Evolutionary conservation across 1,139 yeast genomes (phyloP).

Genomic region (Suhomyces bribrorum): DNA sequence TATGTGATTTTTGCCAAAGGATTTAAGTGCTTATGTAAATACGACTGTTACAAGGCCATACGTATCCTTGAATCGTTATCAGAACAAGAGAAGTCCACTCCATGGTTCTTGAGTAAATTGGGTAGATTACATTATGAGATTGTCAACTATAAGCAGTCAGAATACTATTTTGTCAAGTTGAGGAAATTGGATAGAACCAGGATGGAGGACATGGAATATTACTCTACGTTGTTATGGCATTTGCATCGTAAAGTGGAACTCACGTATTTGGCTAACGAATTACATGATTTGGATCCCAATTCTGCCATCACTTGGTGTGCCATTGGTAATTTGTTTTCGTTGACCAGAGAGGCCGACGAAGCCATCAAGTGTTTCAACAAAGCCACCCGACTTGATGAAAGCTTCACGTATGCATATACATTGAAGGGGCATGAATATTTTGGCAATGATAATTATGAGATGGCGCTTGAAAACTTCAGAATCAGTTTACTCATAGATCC

Average conservation of each 20-base stretch:
- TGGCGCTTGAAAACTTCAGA: slow-evolving; percentile 83
- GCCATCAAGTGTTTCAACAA: slow-evolving; percentile 86
- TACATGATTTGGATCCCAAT: slow-evolving; percentile 63
- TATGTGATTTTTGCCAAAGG: slow-evolving; percentile 68
- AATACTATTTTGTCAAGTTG: slow-evolving; percentile 59
- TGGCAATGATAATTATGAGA: slow-evolving; percentile 86
- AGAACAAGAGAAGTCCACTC: slow-evolving; percentile 65
- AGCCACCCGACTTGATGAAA: slow-evolving; percentile 70
- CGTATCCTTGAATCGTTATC: slow-evolving; percentile 65
- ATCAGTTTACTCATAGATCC: slow-evolving; percentile 74
- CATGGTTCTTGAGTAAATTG: slow-evolving; percentile 81
- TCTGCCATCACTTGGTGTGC: slow-evolving; percentile 91
- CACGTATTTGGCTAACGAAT: slow-evolving; percentile 78
- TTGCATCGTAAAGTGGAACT: slow-evolving; percentile 79
- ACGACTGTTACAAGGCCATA: slow-evolving; percentile 81
- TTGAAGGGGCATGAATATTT: slow-evolving; percentile 92
- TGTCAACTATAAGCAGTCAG: slow-evolving; percentile 80
- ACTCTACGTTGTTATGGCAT: slow-evolving; percentile 92
- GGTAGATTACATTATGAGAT: slow-evolving; percentile 87
- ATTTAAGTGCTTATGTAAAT: slow-evolving; percentile 61
- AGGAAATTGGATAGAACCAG: slow-evolving; percentile 78
- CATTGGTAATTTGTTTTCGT: slow-evolving; percentile 84
- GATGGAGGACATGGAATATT: slow-evolving; percentile 85
- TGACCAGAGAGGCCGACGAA: slow-evolving; percentile 83
- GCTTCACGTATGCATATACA: slow-evolving; percentile 86